Evolutionary conservation across 2,329 filamentous ascomycete species (phyloP).

Genomic region (Fusarium odoratissimum): DNA sequence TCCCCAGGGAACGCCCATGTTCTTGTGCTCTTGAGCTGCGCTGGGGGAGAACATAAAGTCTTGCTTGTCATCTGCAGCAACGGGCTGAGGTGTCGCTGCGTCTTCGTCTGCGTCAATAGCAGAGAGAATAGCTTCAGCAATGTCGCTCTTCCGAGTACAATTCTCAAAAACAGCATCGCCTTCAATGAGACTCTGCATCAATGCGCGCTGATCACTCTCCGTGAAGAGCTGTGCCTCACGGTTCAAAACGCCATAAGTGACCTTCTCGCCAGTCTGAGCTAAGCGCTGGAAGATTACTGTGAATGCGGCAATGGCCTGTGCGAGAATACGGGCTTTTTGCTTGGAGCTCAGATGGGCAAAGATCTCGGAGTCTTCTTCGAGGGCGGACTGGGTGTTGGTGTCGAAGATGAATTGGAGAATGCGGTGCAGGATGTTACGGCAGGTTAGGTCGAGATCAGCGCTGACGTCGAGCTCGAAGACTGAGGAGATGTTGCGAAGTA

Average conservation of each 20-base stretch:
- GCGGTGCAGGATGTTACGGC: conserved; percentile 42
- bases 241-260: conserved; percentile 42
- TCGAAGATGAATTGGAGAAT: conserved; percentile 46
- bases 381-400: conserved; percentile 41
- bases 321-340: conserved; percentile 42
- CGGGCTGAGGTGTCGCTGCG: conserved; percentile 37
- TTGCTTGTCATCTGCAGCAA: conserved; percentile 41
- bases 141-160: conserved; percentile 32
- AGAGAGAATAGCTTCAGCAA: conserved; percentile 40
- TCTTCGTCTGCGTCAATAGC: conserved; percentile 45
- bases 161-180: conserved; percentile 41
- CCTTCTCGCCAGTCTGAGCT: conserved; percentile 37
- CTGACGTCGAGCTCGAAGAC: conserved; percentile 42
- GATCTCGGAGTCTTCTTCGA: conserved; percentile 45
- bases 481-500: conserved; percentile 36
- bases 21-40: conserved; percentile 42
- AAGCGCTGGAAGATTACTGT: conserved; percentile 42
- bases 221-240: conserved; percentile 44
- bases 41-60: conserved; percentile 40
- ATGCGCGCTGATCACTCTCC: conserved; percentile 43
- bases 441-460: conserved; percentile 40
- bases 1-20: conserved; percentile 42
- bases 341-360: conserved; percentile 40
- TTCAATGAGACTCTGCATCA: conserved; percentile 44
- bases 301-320: conserved; percentile 43